Evolutionary conservation across 208 protist species (phyloP).

Genomic region (Crithidia sp.): DNA sequence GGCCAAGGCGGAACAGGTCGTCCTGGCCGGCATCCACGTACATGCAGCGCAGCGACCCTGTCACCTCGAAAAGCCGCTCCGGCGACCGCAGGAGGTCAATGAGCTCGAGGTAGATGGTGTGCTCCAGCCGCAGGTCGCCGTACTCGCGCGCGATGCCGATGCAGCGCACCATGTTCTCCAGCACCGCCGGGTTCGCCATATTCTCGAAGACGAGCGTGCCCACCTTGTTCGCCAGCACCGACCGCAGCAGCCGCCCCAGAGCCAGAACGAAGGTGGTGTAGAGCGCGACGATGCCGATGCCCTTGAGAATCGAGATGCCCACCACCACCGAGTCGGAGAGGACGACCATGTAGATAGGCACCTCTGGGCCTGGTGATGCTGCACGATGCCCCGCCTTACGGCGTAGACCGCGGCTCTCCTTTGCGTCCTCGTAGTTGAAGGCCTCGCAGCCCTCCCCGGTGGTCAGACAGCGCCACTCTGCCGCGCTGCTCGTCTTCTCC

Average conservation of each 20-base stretch:
- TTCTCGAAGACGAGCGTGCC: constrained; percentile 49
- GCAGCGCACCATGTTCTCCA: constrained; percentile 63
- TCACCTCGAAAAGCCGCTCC: constrained; percentile 62
- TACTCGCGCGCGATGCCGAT: constrained; percentile 59
- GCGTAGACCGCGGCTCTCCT: not conserved
- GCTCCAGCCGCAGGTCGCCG: constrained; percentile 74
- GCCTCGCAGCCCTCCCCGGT: constrained; percentile 35
- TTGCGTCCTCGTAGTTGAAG: constrained; percentile 57
- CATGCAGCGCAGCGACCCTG: constrained; percentile 46
- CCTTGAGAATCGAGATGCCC: constrained; percentile 61
- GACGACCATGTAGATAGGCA: constrained; percentile 60
- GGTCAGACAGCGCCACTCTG: constrained; percentile 60
- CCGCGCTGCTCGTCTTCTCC: constrained; percentile 30
- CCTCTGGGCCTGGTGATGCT: constrained; percentile 5
- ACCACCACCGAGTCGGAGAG: constrained; percentile 59
- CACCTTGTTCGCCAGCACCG: constrained; percentile 56
- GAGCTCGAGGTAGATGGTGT: constrained; percentile 77
- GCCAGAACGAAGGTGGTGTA: constrained; percentile 89
- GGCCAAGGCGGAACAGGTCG: constrained; percentile 18
- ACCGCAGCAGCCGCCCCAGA: constrained; percentile 69
- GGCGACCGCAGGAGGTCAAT: constrained; percentile 78
- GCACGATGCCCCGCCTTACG: not conserved
- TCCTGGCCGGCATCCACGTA: constrained; percentile 24
- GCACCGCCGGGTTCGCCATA: constrained; percentile 60
- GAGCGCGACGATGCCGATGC: constrained; percentile 75